A percentile compares a stretch with the other conserved stretches of the same genome.
These are phyloP conservation scores for Sparassis latifolia DNA, from an alignment of 1,284 basidiomycete genomes.

Conservation along the genomic window DNA sequence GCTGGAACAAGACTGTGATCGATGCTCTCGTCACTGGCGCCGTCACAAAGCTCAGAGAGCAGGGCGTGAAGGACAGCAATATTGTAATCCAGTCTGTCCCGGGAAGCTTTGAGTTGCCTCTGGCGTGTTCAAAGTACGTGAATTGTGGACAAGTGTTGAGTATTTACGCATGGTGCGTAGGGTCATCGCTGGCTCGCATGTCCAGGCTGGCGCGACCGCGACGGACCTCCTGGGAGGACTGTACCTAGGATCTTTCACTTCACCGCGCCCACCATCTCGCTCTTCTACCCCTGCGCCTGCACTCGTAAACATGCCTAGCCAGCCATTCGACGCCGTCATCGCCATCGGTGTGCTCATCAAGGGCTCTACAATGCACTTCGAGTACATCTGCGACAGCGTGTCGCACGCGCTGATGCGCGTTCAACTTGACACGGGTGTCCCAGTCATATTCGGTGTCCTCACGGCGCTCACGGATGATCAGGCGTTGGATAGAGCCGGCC, in stretches of 20 bases:
- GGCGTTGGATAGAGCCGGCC: conserved; percentile 86
- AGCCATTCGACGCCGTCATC: conserved; percentile 91
- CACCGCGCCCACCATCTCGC: conserved; percentile 38
- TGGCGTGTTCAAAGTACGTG: conserved; percentile 74
- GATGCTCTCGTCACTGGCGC: conserved; percentile 79
- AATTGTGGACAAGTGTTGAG: background rate
- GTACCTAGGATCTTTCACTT: conserved; percentile 33
- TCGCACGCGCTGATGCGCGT: conserved; percentile 92
- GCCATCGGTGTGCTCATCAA: conserved; percentile 98
- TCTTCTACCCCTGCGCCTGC: conserved; percentile 42
- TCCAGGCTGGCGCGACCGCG: conserved; percentile 67
- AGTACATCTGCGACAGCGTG: conserved; percentile 95
- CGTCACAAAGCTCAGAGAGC: conserved; percentile 69
- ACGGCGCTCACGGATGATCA: conserved; percentile 93
- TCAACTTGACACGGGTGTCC: conserved; percentile 89
- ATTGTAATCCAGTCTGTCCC: conserved; percentile 91
- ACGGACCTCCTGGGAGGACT: conserved; percentile 78
- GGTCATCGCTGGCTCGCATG: conserved; percentile 77
- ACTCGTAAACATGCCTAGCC: conserved; percentile 39
- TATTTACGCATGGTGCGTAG: conserved; percentile 31
- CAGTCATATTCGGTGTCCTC: conserved; percentile 95
- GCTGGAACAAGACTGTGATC: conserved; percentile 89
- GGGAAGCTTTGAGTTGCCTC: conserved; percentile 90
- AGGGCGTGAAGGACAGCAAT: conserved; percentile 85
- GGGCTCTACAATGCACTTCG: conserved; percentile 95